Conservation (phyloP, 2,329 filamentous ascomycete genomes). For the Pestalotiopsis sp. region DNA sequence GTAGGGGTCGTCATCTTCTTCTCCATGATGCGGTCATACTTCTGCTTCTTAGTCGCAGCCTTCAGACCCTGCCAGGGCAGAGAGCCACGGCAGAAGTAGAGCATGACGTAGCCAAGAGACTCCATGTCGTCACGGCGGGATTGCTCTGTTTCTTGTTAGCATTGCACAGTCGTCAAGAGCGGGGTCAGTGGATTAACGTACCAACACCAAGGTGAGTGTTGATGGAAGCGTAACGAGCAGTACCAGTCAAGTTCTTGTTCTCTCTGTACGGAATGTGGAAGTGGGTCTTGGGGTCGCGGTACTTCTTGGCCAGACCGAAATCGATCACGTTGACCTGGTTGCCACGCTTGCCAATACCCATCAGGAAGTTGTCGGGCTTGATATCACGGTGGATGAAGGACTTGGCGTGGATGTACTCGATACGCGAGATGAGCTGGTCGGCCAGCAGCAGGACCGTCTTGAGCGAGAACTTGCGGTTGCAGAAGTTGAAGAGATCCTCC, state of each 20-base stretch:
- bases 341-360: slow-evolving; percentile 98
- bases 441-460: slow-evolving; percentile 97
- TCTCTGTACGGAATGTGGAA: slow-evolving; percentile 99
- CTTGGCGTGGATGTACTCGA: slow-evolving; percentile 99
- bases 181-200: slow-evolving; percentile 44
- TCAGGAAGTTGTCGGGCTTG: slow-evolving; percentile 99
- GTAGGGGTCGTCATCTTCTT: slow-evolving; percentile 99
- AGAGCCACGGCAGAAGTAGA: slow-evolving; percentile 99
- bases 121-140: slow-evolving; percentile 99
- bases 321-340: slow-evolving; percentile 99
- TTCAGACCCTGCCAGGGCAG: slow-evolving; percentile 98
- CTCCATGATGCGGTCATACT: slow-evolving; percentile 99
- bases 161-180: neutral
- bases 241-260: slow-evolving; percentile 99
- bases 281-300: slow-evolving; percentile 98
- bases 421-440: slow-evolving; percentile 97
- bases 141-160: slow-evolving; percentile 68
- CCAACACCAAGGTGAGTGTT: slow-evolving; percentile 97
- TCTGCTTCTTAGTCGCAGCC: slow-evolving; percentile 99
- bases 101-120: slow-evolving; percentile 97
- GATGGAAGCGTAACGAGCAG: slow-evolving; percentile 96
- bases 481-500: slow-evolving; percentile 99
- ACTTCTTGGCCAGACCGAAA: slow-evolving; percentile 99
- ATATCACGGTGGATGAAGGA: slow-evolving; percentile 99
- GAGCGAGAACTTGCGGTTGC: slow-evolving; percentile 98